Base-by-base conservation (phyloP, 169 alveolate species). In the Babesia gibsoni region DNA sequence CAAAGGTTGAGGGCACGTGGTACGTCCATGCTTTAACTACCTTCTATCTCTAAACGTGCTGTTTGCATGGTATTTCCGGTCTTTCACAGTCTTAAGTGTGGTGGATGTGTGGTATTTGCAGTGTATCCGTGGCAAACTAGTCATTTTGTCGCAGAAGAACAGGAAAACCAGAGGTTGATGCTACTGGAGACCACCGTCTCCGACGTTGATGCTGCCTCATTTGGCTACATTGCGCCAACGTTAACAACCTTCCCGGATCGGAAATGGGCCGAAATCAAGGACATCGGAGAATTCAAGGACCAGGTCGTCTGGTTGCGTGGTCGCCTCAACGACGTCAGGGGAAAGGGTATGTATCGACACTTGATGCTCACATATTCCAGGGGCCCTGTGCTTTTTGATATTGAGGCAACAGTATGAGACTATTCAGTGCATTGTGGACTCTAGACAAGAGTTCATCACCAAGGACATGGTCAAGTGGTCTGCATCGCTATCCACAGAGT, bases 381-480 rank as follows among this genome's bases (percentile, higher is more conserved):
- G 87, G 10, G 82, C 93, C 0, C 58, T 91, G 67, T 79, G 91
- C 41, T 91, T 91, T 50, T 65, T 91, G 5, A 66, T 89, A 39
- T 54, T 91, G 43, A 63, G 95, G 46, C 92, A 91, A 70, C 80
- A 82, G 70, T 50, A 82, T 23, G 84, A 86, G 46, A 72, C 92
- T 25, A 54, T 91, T 22, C 95, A 91, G 64, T 79, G 92, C 67
- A 89, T 91, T 32, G 75, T 89, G 49, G 94, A 91, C 64, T 82
- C 90, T 9, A 84, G 88, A 43, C 63, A 75, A 48, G 82, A 64
- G 29, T 52, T 78, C 49, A 80, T 80, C 50, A 67, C 91, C 23
- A 89, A 89, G 84, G 92, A 89, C 49, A 86, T 89, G 97, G 83
- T 95, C 52, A 92, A 96, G 48, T 96, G 93, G 90, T 82, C 93